Evolutionary conservation across 1,284 basidiomycete species (phyloP), one percentile per base, ranked within the genome.

Genomic region (Amylostereum areolatum): DNA sequence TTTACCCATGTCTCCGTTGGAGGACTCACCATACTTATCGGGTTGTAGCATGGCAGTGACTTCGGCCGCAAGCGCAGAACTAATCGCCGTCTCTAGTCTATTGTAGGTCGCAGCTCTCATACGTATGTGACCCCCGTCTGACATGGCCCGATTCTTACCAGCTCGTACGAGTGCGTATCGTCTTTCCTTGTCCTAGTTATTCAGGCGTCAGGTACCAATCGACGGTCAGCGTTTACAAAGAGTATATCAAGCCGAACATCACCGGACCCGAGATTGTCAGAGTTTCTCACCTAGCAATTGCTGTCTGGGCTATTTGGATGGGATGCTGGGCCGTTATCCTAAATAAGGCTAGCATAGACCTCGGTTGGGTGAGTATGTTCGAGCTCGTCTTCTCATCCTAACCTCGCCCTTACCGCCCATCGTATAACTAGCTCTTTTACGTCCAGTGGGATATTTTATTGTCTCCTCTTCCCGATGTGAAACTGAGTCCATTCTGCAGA

Each of bases 161-260:
- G 70, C 49, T 68, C 68, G 28, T 75, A 74, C 46, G 73, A 75
- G 72, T 75, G 53, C 31, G 69, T 61, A 29, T n/a, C 42, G 6
- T 24, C 24, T 28, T n/a, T 29, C 11, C 32, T n/a, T n/a, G 24
- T n/a, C 29, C 34, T 7, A 28, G n/a, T 27, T 34, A 5, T 37
- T 5, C 30, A 29, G 11, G 25, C 64, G 62, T 45, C 33, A 63
- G 29, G 11, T 40, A 12, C 44, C 18, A 36, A n/a, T 12, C 30
- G 37, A 9, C 46, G 10, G 9, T 18, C 34, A 65, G 61, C 48
- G 40, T 89, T 7, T 89, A 84, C 65, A 77, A 85, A 65, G 80
- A 76, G 18, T 87, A 86, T 55, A 75, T 80, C 54, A 77, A 82
- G 44, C 83, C 82, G 1, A 65, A 70, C 10, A 85, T 85, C 0